Evolutionary conservation across 208 protist genomes (phyloP).

Genomic region (Leishmania gerbilli): DNA sequence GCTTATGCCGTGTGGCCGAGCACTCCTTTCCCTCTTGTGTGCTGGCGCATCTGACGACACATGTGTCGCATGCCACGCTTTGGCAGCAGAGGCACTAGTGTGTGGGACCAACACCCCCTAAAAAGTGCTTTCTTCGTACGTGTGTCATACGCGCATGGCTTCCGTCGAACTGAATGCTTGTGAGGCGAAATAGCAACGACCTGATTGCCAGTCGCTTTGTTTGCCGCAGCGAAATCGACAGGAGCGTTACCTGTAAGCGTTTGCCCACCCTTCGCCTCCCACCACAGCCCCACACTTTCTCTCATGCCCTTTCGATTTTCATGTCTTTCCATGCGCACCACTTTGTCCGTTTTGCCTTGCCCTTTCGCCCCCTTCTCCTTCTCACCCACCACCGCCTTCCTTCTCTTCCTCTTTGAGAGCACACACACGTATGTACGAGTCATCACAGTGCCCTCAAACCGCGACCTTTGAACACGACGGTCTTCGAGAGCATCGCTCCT

Average conservation of each 20-base stretch:
- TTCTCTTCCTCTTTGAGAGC: neutral
- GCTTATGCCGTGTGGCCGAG: neutral
- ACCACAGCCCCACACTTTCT: neutral
- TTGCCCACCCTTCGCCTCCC: neutral
- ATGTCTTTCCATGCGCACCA: neutral
- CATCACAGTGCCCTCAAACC: neutral
- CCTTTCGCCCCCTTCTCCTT: neutral
- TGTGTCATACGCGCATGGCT: neutral
- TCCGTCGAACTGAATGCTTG: neutral
- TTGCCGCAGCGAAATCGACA: neutral
- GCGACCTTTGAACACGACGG: neutral
- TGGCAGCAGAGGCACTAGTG: neutral
- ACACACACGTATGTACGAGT: neutral
- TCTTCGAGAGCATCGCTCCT: neutral
- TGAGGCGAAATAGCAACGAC: neutral
- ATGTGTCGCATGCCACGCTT: neutral
- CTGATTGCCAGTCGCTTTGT: neutral
- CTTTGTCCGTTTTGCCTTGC: neutral
- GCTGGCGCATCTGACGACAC: neutral
- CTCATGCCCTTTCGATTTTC: constrained; percentile 1
- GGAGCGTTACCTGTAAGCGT: neutral
- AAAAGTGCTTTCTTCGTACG: neutral
- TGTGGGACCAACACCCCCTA: neutral
- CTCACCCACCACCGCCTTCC: neutral
- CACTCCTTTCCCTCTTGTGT: neutral